Conservation (phyloP, 2,329 filamentous ascomycete genomes). For the Clonostachys byssicola region DNA sequence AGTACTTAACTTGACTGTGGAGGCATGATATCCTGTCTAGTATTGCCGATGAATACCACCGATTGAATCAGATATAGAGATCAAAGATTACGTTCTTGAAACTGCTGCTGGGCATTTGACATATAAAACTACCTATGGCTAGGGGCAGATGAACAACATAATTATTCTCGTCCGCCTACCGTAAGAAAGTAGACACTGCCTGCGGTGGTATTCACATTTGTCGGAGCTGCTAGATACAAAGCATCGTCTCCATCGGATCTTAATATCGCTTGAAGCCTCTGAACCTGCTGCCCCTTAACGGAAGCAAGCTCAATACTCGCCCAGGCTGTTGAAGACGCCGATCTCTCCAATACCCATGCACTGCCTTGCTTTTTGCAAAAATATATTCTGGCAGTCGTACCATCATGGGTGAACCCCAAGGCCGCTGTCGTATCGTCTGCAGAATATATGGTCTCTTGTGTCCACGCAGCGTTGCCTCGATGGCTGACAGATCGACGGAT, state of each 20-base stretch:
- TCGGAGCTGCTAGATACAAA: constrained; percentile 9
- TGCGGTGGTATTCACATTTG: constrained; percentile 8
- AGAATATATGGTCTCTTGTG: constrained; percentile 8
- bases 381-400: constrained; percentile 9
- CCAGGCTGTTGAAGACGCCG: constrained; percentile 4
- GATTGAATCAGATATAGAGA: too few relatives aligned
- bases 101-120: too few relatives aligned
- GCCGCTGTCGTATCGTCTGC: constrained; percentile 9
- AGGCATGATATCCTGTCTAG: too few relatives aligned
- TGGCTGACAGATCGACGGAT: constrained; percentile 8
- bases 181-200: constrained; percentile 7
- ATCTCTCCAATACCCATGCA: constrained; percentile 10
- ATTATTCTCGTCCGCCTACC: background rate
- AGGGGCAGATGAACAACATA: too few relatives aligned
- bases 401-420: constrained; percentile 9
- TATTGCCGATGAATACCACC: too few relatives aligned
- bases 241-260: constrained; percentile 8
- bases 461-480: constrained; percentile 8
- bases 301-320: constrained; percentile 5
- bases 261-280: constrained; percentile 9
- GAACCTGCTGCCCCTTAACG: constrained; percentile 6
- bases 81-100: too few relatives aligned
- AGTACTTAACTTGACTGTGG: too few relatives aligned
- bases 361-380: constrained; percentile 9
- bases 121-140: too few relatives aligned